Percentiles rank a stretch among this genome's conserved stretches.
These are phyloP conservation scores for Dictyostelium brefeldianum DNA, from an alignment of 78 protist species.

Conservation along the genomic window DNA sequence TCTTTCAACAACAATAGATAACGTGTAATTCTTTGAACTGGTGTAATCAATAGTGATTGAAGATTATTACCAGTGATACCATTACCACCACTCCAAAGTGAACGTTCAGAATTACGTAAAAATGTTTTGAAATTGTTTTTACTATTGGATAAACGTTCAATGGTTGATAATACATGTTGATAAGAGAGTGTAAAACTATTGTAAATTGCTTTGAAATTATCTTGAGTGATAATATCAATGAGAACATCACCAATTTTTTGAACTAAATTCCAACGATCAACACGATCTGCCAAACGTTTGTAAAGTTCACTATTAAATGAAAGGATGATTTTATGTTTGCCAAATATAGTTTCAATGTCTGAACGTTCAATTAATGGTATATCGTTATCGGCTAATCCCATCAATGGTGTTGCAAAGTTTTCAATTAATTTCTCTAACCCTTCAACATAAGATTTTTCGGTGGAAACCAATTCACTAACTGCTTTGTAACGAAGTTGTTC, in stretches of 20 bases:
- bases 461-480: constrained; percentile 50
- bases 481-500: constrained; percentile 60
- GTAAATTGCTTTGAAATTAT: constrained; percentile 60
- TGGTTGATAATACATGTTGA: constrained; percentile 34
- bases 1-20: constrained; percentile 65
- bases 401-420: constrained; percentile 58
- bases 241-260: constrained; percentile 78
- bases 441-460: constrained; percentile 69
- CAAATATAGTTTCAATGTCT: constrained; percentile 62
- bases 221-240: constrained; percentile 37
- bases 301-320: constrained; percentile 34
- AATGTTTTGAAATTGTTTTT: constrained; percentile 41
- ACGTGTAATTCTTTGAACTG: constrained; percentile 80
- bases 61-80: constrained; percentile 71
- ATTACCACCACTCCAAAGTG: constrained; percentile 68
- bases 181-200: constrained; percentile 58
- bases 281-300: constrained; percentile 23
- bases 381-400: constrained; percentile 32
- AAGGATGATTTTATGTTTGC: constrained; percentile 61
- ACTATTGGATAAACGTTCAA: constrained; percentile 31
- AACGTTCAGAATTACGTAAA: constrained; percentile 44
- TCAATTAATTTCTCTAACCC: constrained; percentile 67
- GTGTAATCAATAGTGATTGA: constrained; percentile 69
- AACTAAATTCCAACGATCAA: constrained; percentile 34
- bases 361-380: constrained; percentile 19